Conservation (phyloP, 495 filamentous ascomycete species). For the Cercophora samala region DNA sequence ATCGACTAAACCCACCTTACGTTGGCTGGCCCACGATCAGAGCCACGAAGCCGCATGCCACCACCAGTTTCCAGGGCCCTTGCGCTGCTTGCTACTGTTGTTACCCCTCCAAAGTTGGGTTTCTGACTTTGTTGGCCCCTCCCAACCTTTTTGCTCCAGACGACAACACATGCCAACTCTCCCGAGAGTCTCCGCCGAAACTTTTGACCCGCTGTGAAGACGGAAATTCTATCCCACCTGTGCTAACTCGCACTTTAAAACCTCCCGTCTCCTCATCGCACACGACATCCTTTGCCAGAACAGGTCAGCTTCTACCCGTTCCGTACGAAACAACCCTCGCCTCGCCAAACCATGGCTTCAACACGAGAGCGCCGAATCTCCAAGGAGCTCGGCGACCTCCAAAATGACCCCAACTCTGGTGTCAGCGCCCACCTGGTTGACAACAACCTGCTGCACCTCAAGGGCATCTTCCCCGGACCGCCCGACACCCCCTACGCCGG, state of each 20-base stretch:
- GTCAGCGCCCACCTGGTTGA: constrained; percentile 66
- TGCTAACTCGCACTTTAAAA: neutral
- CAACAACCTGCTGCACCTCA: constrained; percentile 76
- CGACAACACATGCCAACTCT: neutral
- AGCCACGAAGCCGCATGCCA: neutral
- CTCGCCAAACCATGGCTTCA: constrained; percentile 57
- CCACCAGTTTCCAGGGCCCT: neutral
- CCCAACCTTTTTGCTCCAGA: neutral
- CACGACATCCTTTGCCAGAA: neutral
- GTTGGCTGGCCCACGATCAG: neutral
- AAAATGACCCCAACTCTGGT: constrained; percentile 66
- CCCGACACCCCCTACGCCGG: constrained; percentile 94
- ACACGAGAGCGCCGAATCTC: constrained; percentile 78
- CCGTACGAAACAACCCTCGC: too few species aligned
- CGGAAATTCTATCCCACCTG: neutral
- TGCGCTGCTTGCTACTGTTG: neutral
- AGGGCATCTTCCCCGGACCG: constrained; percentile 79
- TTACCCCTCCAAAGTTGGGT: constrained; percentile 6
- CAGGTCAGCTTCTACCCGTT: neutral
- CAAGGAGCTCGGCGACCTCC: constrained; percentile 89
- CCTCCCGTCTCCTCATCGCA: neutral
- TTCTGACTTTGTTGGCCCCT: neutral
- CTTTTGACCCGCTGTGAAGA: neutral
- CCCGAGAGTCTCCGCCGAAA: neutral
- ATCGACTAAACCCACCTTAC: neutral